Percentiles rank a stretch among this genome's conserved stretches.
phyloP scores from a whole-genome alignment of 2,329 filamentous ascomycete genomes.

The Hirsutella minnesotensis region DNA sequence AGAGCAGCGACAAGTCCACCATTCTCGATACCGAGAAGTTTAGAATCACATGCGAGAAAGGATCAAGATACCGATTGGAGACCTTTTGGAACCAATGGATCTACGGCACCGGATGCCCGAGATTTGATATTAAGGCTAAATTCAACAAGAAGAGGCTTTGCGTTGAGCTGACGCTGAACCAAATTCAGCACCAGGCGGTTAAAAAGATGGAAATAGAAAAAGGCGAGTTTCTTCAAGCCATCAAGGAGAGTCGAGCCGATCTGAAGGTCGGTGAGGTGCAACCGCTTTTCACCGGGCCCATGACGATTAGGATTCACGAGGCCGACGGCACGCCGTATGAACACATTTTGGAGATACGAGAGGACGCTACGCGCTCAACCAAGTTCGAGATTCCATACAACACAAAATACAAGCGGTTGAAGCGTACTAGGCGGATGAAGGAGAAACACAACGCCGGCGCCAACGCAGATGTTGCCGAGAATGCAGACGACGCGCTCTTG shows the following conservation, averaged over 20 bases:
- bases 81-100: constrained; percentile 93
- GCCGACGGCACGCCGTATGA: constrained; percentile 97
- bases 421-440: constrained; percentile 73
- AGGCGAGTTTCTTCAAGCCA: constrained; percentile 68
- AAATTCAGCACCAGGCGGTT: constrained; percentile 46
- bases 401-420: constrained; percentile 96
- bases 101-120: constrained; percentile 74
- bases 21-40: constrained; percentile 68
- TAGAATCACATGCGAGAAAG: constrained; percentile 73
- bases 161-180: constrained; percentile 80
- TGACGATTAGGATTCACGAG: constrained; percentile 97
- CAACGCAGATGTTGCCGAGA: constrained; percentile 47
- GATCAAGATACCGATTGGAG: constrained; percentile 77
- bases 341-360: constrained; percentile 91
- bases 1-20: constrained; percentile 48
- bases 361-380: constrained; percentile 58
- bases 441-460: constrained; percentile 50
- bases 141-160: constrained; percentile 98
- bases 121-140: constrained; percentile 72
- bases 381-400: constrained; percentile 97
- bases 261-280: constrained; percentile 60
- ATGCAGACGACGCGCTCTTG: constrained; percentile 69
- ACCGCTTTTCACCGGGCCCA: constrained; percentile 82
- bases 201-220: constrained; percentile 46
- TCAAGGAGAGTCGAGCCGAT: constrained; percentile 64